phyloP scores from a whole-genome alignment of 2,329 filamentous ascomycete species.

The Cadophora gregata region DNA sequence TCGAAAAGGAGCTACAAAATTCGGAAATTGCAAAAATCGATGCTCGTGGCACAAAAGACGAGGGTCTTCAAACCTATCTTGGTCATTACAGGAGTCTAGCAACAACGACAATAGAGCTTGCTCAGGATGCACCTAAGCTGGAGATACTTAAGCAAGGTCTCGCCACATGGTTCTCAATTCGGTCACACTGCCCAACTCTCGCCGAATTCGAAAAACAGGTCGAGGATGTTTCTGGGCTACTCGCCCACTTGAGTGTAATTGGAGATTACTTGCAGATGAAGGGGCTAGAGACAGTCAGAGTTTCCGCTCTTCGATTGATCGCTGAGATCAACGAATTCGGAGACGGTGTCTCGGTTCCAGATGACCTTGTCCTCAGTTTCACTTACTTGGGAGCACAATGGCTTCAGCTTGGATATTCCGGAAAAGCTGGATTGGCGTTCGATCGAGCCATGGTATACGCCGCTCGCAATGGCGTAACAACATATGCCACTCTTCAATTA shows the following conservation, averaged over 20 bases:
- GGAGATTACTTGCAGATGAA: constrained; percentile 63
- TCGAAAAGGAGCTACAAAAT: constrained; percentile 27
- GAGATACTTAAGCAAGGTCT: constrained; percentile 37
- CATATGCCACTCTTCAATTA: constrained; percentile 58
- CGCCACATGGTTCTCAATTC: constrained; percentile 46
- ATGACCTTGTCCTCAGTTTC: constrained; percentile 49
- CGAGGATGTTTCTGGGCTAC: constrained; percentile 56
- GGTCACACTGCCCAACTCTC: constrained; percentile 51
- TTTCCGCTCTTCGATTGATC: constrained; percentile 56
- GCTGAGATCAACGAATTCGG: constrained; percentile 54
- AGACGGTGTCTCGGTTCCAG: constrained; percentile 46
- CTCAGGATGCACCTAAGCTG: constrained; percentile 36
- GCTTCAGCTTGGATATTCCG: constrained; percentile 64
- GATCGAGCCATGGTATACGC: constrained; percentile 60
- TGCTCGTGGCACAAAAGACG: constrained; percentile 36
- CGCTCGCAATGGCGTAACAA: constrained; percentile 47
- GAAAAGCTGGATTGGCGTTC: constrained; percentile 62
- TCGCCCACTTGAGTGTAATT: constrained; percentile 57
- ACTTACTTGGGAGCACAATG: constrained; percentile 58
- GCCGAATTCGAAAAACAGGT: constrained; percentile 51
- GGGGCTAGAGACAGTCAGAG: constrained; percentile 56
- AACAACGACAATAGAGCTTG: constrained; percentile 38
- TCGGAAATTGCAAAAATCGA: constrained; percentile 17
- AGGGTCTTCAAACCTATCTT: constrained; percentile 36
- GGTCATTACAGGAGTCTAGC: constrained; percentile 38